Percentiles rank a stretch among this genome's conserved stretches.
These are phyloP conservation scores for Globisporangium recalcitrans DNA, from an alignment of 352 stramenopile genomes.

Conservation along the genomic window DNA sequence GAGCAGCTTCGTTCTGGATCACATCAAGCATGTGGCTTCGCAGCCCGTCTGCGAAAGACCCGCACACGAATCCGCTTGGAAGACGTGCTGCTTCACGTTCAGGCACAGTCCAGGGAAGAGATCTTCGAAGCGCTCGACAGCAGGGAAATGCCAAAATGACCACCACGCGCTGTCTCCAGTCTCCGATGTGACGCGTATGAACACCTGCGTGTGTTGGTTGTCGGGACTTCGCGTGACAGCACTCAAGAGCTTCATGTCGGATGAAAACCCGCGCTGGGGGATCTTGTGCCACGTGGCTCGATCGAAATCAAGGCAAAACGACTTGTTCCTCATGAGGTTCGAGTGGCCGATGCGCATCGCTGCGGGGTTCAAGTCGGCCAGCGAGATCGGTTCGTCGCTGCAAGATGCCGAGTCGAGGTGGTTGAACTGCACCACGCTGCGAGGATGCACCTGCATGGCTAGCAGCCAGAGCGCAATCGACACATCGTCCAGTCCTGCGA, in stretches of 20 bases:
- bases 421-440: conserved; percentile 17
- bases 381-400: conserved; percentile 11
- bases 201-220: not conserved
- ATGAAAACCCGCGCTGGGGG: no score
- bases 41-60: not conserved
- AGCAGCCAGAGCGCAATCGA: conserved; percentile 41
- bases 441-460: conserved; percentile 20
- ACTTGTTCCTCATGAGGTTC: conserved; percentile 5
- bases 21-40: not conserved
- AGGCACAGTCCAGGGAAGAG: not conserved
- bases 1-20: not conserved
- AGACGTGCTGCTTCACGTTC: conserved; percentile 1
- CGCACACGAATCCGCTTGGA: not conserved
- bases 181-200: not conserved
- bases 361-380: conserved; percentile 19
- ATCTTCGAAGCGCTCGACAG: not conserved
- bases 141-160: not conserved
- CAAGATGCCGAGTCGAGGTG: conserved; percentile 18
- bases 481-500: conserved; percentile 37
- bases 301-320: conserved; percentile 4
- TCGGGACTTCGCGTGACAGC: not conserved
- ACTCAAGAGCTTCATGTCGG: not conserved
- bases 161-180: not conserved
- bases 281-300: conserved; percentile 5
- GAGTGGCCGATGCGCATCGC: conserved; percentile 23